These are phyloP conservation scores for Monosporozyma unispora DNA, from an alignment of 805 yeast genomes.

Conservation along the genomic window DNA sequence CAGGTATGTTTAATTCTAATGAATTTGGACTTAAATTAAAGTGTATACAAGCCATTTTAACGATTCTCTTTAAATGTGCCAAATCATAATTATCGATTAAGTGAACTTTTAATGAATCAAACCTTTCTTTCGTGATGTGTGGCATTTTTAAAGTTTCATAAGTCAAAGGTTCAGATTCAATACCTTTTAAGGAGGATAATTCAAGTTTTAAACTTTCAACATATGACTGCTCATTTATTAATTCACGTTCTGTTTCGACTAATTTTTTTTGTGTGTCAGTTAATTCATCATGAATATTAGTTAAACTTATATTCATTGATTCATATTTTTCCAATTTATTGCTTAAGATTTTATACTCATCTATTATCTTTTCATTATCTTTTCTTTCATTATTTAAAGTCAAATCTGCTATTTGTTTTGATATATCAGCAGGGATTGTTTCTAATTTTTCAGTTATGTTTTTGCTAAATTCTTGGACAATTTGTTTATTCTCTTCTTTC, in stretches of 20 bases:
- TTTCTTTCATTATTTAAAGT: too few relatives aligned
- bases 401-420: too few relatives aligned
- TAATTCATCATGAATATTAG: background rate
- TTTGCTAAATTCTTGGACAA: too few relatives aligned
- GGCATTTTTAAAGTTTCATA: slow-evolving; percentile 4
- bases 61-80: slow-evolving; percentile 28
- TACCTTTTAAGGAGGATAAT: slow-evolving; percentile 1
- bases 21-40: too few relatives aligned
- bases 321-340: too few relatives aligned
- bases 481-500: too few relatives aligned
- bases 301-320: background rate
- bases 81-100: slow-evolving; percentile 25
- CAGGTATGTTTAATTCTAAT: too few relatives aligned
- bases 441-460: too few relatives aligned
- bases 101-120: slow-evolving; percentile 8
- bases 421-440: too few relatives aligned
- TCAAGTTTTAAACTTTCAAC: background rate
- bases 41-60: too few relatives aligned
- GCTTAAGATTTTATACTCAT: too few relatives aligned
- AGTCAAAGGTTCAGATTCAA: background rate
- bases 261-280: background rate
- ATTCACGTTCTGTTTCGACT: background rate
- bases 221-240: background rate
- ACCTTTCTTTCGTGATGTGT: background rate
- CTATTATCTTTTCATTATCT: too few relatives aligned